These are phyloP conservation scores for Botryotinia narcissicola DNA, from an alignment of 2,329 filamentous ascomycete genomes.

Conservation along the genomic window DNA sequence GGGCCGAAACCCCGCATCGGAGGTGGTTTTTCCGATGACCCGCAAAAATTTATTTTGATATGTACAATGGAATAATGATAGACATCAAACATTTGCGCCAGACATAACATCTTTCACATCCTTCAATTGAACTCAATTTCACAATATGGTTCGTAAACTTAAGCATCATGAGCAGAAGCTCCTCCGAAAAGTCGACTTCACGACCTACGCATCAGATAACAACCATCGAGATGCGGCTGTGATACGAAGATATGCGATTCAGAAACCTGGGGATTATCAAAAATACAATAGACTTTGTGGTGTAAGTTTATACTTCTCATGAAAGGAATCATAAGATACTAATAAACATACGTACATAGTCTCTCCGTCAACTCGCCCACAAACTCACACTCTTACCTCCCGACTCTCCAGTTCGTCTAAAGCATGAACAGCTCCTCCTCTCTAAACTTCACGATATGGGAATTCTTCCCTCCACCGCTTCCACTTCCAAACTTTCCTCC, in stretches of 20 bases:
- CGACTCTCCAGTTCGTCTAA: conserved; percentile 71
- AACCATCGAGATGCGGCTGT: conserved; percentile 80
- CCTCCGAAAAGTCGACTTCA: conserved; percentile 87
- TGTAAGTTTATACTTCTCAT: conserved; percentile 43
- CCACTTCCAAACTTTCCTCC: conserved; percentile 68
- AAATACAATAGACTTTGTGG: conserved; percentile 67
- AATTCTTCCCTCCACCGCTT: conserved; percentile 66
- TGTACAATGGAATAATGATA: background rate
- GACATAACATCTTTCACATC: background rate
- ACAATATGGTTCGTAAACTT: conserved; percentile 87
- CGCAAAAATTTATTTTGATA: conserved; percentile 13
- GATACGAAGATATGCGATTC: conserved; percentile 83
- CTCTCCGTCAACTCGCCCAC: conserved; percentile 87
- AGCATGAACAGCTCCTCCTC: conserved; percentile 82
- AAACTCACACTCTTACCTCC: conserved; percentile 79
- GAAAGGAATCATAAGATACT: background rate
- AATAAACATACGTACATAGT: conserved; percentile 47
- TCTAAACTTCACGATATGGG: conserved; percentile 95
- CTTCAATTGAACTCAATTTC: background rate
- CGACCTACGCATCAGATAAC: conserved; percentile 86
- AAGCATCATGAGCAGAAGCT: conserved; percentile 98
- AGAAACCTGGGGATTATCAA: conserved; percentile 82
- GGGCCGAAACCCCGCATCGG: conserved; percentile 7
- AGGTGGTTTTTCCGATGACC: conserved; percentile 2
- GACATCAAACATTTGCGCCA: background rate